Evolutionary conservation across 768 basidiomycete genomes (phyloP).

Genomic region (Lactifluus piperatus): DNA sequence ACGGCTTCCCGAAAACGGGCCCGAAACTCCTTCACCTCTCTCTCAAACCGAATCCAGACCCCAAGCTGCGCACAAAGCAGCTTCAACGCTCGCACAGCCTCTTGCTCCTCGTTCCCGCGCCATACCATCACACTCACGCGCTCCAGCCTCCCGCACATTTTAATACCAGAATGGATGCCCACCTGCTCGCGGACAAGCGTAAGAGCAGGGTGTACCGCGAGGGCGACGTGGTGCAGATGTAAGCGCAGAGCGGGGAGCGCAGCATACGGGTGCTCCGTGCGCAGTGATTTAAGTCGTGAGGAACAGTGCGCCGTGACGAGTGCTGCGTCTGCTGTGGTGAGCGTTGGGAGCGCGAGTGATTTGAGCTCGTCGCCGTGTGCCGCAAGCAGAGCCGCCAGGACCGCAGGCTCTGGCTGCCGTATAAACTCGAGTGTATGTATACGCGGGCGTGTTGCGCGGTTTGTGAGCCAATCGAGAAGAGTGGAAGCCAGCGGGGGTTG

Average conservation of each 20-base stretch:
- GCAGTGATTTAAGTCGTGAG: slow-evolving; percentile 44
- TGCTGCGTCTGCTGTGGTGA: slow-evolving; percentile 39
- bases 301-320: slow-evolving; percentile 20
- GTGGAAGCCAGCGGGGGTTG: slow-evolving; percentile 47
- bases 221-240: too few species aligned
- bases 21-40: slow-evolving; percentile 47
- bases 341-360: slow-evolving; percentile 51
- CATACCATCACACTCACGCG: slow-evolving; percentile 47
- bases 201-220: slow-evolving; percentile 25
- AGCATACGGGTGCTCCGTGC: slow-evolving; percentile 46
- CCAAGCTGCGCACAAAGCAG: slow-evolving; percentile 59
- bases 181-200: too few species aligned
- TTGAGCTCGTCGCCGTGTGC: slow-evolving; percentile 41
- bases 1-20: slow-evolving; percentile 14
- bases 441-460: slow-evolving; percentile 29
- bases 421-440: slow-evolving; percentile 44
- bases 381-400: slow-evolving; percentile 47
- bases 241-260: slow-evolving; percentile 23
- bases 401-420: slow-evolving; percentile 45
- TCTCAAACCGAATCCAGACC: slow-evolving; percentile 43
- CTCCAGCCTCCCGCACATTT: slow-evolving; percentile 32
- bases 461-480: slow-evolving; percentile 61
- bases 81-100: slow-evolving; percentile 44
- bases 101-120: slow-evolving; percentile 41
- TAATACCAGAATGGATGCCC: slow-evolving; percentile 15